Evolutionary conservation across 345 rosid genomes (phyloP), one percentile per base, ranked within the genome.

Genomic region (Eucalyptus guilfoylei): DNA sequence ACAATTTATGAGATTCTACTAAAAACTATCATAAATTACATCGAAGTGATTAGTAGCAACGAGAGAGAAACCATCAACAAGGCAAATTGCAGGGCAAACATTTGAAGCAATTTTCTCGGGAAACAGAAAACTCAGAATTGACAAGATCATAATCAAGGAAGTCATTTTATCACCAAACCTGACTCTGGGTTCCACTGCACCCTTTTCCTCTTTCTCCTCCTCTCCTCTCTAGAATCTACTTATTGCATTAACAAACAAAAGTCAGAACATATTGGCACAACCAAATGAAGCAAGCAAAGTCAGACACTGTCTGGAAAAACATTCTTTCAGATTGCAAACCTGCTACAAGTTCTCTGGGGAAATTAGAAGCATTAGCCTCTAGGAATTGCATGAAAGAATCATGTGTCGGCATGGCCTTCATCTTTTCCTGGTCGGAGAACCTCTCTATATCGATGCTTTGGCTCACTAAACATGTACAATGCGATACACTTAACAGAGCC

Each of bases 271-370:
- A 86, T 64, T 30, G 28, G 14, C 37, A 54, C 23, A 32, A 60
- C 76, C 80, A 58, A 30, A 49, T 54, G n/a, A 32, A 55, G 44
- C 85, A 26, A 49, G 90, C 86, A 83, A 80, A 86, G 40, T 86
- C 30, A 86, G 23, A 60, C 88, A 80, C 49, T 37, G n/a, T 28
- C 67, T 26, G 26, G 47, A 89, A 49, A 37, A 58, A 24, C 44
- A 4, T 60, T 80, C 21, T 86, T 87, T 44, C 26, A 17, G 83
- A 54, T 49, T 58, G 49, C 88, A 30, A 88, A 94, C 96, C 96
- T 94, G 90, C 90, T 90, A 94, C 54, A 86, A 93, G 88, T 89
- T 94, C 95, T 90, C 86, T 89, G 80, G 96, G 96, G 90, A 94
- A 95, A 92, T 94, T 93, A 81, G 89, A 62, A 88, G 91, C 52